Percentiles rank a stretch among this genome's conserved stretches.
phyloP scores from a whole-genome alignment of 441 rosid species.

The Macaranga tanarius region DNA sequence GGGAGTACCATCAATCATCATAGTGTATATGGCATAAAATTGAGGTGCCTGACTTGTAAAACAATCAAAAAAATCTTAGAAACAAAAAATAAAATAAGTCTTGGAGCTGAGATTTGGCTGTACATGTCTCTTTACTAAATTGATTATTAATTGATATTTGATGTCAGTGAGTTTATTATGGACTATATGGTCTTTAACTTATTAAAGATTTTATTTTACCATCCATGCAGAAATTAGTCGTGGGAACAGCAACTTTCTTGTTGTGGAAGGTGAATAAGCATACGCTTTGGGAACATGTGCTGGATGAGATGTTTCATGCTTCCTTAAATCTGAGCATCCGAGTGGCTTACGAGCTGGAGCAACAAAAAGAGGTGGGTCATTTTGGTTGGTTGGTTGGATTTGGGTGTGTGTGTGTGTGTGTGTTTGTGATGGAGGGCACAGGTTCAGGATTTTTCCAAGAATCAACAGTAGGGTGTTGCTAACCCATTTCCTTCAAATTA shows the following conservation, averaged over 20 bases:
- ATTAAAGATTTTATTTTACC: slow-evolving; percentile 9
- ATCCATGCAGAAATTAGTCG: slow-evolving; percentile 55
- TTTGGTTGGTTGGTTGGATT: not conserved
- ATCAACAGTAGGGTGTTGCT: not conserved
- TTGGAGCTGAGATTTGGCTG: not conserved
- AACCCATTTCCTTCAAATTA: not conserved
- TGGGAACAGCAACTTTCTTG: slow-evolving; percentile 43
- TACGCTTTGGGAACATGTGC: slow-evolving; percentile 43
- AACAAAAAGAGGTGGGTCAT: slow-evolving; percentile 56
- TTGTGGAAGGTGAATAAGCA: slow-evolving; percentile 78
- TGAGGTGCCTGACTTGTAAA: not conserved
- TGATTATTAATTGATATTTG: not conserved
- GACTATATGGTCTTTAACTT: not conserved
- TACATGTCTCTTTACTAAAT: not conserved
- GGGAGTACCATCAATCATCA: not conserved
- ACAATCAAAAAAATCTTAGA: not conserved
- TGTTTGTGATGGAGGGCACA: not conserved
- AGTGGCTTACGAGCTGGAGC: slow-evolving; percentile 56
- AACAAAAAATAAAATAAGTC: not conserved
- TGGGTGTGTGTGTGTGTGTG: too few relatives aligned
- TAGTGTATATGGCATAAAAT: not conserved
- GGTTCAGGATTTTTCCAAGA: not conserved
- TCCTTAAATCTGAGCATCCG: slow-evolving; percentile 72
- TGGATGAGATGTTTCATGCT: slow-evolving; percentile 87
- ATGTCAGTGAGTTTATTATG: not conserved